Conservation (phyloP, 305 asterid species). For the Withania somnifera region DNA sequence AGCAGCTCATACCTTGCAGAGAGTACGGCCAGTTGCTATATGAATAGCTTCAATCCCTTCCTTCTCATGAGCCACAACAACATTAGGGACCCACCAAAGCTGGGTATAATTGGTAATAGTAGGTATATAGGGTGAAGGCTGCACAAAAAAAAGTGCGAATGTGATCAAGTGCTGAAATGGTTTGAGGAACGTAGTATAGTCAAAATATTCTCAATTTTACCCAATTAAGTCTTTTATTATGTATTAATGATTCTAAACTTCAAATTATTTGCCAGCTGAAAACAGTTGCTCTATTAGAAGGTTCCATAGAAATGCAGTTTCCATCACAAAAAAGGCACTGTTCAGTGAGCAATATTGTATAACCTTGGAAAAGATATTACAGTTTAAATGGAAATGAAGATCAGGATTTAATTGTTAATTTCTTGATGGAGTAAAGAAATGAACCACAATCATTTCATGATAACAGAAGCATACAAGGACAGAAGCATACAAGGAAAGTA, state of each 20-base stretch:
- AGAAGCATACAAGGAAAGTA: not conserved
- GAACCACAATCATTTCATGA: not conserved
- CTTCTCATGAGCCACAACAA: slow-evolving; percentile 85
- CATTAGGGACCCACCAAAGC: slow-evolving; percentile 99
- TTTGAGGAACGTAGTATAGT: not conserved
- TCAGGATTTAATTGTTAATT: not conserved
- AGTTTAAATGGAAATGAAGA: not conserved
- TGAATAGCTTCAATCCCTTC: slow-evolving; percentile 97
- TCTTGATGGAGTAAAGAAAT: not conserved
- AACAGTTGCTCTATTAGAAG: not conserved
- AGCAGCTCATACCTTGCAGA: slow-evolving; percentile 62
- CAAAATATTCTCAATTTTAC: not conserved
- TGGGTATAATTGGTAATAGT: slow-evolving; percentile 90
- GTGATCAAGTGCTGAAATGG: not conserved
- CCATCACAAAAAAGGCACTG: not conserved
- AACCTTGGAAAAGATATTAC: not conserved
- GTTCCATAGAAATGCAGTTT: not conserved
- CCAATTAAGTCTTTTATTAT: not conserved
- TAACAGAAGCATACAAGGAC: not conserved
- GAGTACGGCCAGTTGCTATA: slow-evolving; percentile 90
- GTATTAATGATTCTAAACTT: not conserved
- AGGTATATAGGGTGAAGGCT: slow-evolving; percentile 70
- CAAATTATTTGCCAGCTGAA: not conserved
- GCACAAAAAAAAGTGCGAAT: slow-evolving; percentile 19
- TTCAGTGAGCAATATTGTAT: not conserved